These are phyloP conservation scores for Hysterium pulicare DNA, from an alignment of 2,329 filamentous ascomycete genomes.

Conservation along the genomic window DNA sequence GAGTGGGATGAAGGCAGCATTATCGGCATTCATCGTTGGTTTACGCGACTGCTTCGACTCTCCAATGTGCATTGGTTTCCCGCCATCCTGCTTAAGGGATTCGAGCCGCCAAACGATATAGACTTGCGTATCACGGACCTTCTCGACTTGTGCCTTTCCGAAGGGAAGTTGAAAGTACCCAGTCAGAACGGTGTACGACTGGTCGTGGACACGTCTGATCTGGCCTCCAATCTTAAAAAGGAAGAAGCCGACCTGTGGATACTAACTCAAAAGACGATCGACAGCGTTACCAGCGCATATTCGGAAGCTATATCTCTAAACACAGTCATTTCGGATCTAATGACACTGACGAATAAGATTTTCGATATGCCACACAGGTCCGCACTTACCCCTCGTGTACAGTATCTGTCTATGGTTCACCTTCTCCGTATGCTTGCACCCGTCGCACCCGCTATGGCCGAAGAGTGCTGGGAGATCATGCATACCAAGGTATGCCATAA, in stretches of 20 bases:
- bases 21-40: constrained; percentile 76
- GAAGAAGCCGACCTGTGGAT: constrained; percentile 56
- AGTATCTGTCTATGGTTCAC: constrained; percentile 49
- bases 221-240: neutral
- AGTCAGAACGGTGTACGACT: neutral
- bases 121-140: constrained; percentile 19
- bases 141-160: constrained; percentile 11
- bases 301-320: constrained; percentile 73
- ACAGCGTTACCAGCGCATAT: constrained; percentile 65
- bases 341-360: constrained; percentile 69
- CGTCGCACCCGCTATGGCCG: constrained; percentile 74
- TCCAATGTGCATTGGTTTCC: constrained; percentile 24
- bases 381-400: constrained; percentile 42
- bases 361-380: constrained; percentile 28
- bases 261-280: constrained; percentile 64
- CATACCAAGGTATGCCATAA: constrained; percentile 26
- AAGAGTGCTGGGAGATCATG: constrained; percentile 73
- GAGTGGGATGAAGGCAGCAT: constrained; percentile 88
- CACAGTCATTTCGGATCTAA: constrained; percentile 78
- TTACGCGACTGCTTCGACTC: constrained; percentile 63
- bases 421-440: constrained; percentile 74
- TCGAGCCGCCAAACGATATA: constrained; percentile 21
- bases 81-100: constrained; percentile 21
- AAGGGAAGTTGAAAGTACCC: constrained; percentile 4
- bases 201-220: no score